Base-by-base conservation (phyloP, 1,284 basidiomycete species). In the Ustilago nuda region DNA sequence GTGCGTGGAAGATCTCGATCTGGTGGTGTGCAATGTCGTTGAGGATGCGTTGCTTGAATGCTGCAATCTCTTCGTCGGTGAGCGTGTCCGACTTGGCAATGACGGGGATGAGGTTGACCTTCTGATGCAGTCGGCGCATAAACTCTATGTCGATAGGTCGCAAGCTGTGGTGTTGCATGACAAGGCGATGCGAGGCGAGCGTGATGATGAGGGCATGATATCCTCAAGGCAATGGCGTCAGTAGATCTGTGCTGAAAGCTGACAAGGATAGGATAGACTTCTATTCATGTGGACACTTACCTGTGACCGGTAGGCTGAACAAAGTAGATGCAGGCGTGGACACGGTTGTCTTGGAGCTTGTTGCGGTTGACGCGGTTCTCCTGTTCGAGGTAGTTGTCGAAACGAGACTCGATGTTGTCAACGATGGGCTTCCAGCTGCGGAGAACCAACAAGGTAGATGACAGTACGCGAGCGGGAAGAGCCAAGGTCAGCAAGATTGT, bases 241-340 rank as follows among this genome's bases (percentile, higher is more conserved):
- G 43, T 37, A 45, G 19, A 45, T 19, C 43, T 45, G 9, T 19
- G 43, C 43, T 45, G n/a, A 19, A 45, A 15, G 17, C 8, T 12
- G 15, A 27, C 23, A 27, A 27, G 23, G 15, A 41, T 41, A 41
- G 2, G 12, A 17, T 17, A 41, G 23, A 3, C 23, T 27, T 41
- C 39, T 12, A 4, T 7, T 8, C 7, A 11, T 19, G 55, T 13
- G 48, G 45, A 33, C 12, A 43, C 43, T 45, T 19, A 45, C 43
- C 43, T 45, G 64, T 85, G 84, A 39, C 84, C 84, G 13, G 83
- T 85, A 53, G 84, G 84, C 76, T 85, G 84, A 56, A 85, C 67
- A 68, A 85, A 85, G 80, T 85, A 85, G 70, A 85, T 76, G 67
- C 83, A 82, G 39, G 84, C 84, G 62, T 85, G 84, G 45, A 85